Evolutionary conservation across 352 stramenopile species (phyloP).

Genomic region (Phytophthora fragariae): DNA sequence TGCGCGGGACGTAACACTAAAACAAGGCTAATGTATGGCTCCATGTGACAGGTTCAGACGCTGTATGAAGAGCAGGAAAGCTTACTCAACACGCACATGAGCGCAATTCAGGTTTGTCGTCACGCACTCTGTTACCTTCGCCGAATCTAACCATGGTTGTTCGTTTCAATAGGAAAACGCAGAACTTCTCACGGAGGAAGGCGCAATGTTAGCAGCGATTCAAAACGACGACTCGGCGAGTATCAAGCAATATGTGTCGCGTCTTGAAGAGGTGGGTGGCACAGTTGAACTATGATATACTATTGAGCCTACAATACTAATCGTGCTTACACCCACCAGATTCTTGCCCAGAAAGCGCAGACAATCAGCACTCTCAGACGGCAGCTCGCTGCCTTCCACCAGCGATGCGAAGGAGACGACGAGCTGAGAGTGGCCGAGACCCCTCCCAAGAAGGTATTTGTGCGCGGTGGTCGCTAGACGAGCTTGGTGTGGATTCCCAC

Average conservation of each 20-base stretch:
- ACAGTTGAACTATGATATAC: neutral
- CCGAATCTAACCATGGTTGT: neutral
- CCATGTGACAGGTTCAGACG: constrained; percentile 71
- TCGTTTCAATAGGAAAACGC: constrained; percentile 90
- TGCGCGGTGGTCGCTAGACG: constrained; percentile 22
- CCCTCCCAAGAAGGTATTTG: constrained; percentile 33
- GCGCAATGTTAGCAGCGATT: constrained; percentile 84
- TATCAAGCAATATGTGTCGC: constrained; percentile 94
- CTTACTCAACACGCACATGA: constrained; percentile 97
- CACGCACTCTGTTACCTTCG: neutral
- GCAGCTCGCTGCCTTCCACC: constrained; percentile 86
- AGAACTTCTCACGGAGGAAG: constrained; percentile 97
- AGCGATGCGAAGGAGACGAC: constrained; percentile 87
- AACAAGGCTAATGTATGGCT: neutral
- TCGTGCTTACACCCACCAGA: constrained; percentile 46
- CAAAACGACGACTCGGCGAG: constrained; percentile 93
- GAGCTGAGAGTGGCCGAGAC: constrained; percentile 59
- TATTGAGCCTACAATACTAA: neutral
- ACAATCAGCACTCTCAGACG: constrained; percentile 87
- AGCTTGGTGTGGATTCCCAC: neutral
- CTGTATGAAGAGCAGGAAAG: constrained; percentile 97
- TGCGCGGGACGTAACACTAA: neutral
- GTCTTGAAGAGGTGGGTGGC: constrained; percentile 83
- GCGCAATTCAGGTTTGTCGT: constrained; percentile 87
- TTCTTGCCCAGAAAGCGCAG: constrained; percentile 93